Conservation (phyloP, 805 yeast species). For the Myxozyma lipomycoides region DNA sequence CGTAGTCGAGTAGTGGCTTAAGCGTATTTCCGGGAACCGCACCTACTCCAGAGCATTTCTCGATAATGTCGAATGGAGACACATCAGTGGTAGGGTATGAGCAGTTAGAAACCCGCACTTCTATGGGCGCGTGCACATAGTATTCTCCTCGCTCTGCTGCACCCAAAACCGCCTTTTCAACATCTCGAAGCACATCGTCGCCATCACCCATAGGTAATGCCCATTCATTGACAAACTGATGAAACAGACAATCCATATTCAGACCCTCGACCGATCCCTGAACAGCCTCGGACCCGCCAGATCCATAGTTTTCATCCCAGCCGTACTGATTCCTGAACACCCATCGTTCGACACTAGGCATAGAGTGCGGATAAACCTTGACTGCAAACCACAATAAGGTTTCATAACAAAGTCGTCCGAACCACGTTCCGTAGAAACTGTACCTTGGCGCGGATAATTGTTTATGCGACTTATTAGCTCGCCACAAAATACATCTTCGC, state of each 20-base stretch:
- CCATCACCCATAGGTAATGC: constrained; percentile 68
- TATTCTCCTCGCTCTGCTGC: constrained; percentile 61
- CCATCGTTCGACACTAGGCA: constrained; percentile 81
- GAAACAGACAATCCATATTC: constrained; percentile 91
- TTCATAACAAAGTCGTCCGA: constrained; percentile 80
- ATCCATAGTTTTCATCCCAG: constrained; percentile 54
- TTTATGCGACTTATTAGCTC: constrained; percentile 72
- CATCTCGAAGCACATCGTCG: constrained; percentile 37
- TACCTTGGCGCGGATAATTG: constrained; percentile 59
- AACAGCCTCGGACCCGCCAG: constrained; percentile 58
- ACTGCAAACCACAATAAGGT: constrained; percentile 74
- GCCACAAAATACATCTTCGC: constrained; percentile 81
- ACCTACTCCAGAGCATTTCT: constrained; percentile 42
- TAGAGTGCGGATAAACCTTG: constrained; percentile 63
- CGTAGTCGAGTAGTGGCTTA: constrained; percentile 75
- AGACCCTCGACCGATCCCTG: constrained; percentile 80
- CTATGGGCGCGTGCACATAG: constrained; percentile 93
- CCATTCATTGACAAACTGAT: constrained; percentile 96
- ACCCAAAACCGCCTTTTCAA: constrained; percentile 55
- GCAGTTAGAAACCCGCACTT: constrained; percentile 88
- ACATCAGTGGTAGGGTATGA: constrained; percentile 32
- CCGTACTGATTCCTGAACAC: constrained; percentile 85
- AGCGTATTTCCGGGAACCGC: constrained; percentile 80
- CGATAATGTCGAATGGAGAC: constrained; percentile 18
- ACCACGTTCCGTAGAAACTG: constrained; percentile 79